Conservation (phyloP, 1,284 basidiomycete species). For the Ganoderma leucocontextum region DNA sequence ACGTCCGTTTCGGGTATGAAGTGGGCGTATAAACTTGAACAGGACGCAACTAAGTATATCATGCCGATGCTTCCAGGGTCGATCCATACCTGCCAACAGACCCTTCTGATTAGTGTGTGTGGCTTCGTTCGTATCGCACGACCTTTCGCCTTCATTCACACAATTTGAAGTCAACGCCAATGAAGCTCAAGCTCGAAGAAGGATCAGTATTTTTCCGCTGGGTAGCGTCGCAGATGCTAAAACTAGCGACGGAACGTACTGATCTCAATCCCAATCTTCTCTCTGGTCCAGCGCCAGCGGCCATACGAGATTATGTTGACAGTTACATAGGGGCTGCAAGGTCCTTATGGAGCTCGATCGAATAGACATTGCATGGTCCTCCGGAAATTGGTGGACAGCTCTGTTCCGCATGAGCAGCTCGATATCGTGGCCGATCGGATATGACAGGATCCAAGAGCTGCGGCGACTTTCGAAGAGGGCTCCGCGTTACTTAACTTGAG, state of each 20-base stretch:
- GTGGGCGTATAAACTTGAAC: too few relatives aligned
- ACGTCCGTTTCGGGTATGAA: too few relatives aligned
- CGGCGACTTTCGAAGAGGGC: background rate
- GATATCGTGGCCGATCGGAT: background rate
- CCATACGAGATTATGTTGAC: background rate
- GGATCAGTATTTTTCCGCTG: background rate
- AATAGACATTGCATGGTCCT: too few relatives aligned
- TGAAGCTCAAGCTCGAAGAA: slow-evolving; percentile 6
- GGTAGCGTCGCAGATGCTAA: background rate
- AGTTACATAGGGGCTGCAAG: slow-evolving; percentile 4
- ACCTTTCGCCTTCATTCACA: background rate
- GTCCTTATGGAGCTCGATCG: slow-evolving; percentile 5
- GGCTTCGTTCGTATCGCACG: background rate
- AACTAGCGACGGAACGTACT: background rate
- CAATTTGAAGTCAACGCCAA: background rate
- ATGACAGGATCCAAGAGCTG: background rate
- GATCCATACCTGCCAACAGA: background rate
- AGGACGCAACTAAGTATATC: too few relatives aligned
- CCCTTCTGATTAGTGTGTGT: background rate
- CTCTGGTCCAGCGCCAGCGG: background rate
- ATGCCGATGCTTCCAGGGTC: too few relatives aligned
- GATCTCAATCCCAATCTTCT: slow-evolving; percentile 1
- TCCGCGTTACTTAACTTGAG: too few relatives aligned
- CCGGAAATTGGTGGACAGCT: too few relatives aligned
- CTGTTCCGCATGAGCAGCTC: background rate